Evolutionary conservation across 371 early-diverging fungal species (phyloP), one percentile per base, ranked within the genome.

Genomic region (Mucor plumbeus): DNA sequence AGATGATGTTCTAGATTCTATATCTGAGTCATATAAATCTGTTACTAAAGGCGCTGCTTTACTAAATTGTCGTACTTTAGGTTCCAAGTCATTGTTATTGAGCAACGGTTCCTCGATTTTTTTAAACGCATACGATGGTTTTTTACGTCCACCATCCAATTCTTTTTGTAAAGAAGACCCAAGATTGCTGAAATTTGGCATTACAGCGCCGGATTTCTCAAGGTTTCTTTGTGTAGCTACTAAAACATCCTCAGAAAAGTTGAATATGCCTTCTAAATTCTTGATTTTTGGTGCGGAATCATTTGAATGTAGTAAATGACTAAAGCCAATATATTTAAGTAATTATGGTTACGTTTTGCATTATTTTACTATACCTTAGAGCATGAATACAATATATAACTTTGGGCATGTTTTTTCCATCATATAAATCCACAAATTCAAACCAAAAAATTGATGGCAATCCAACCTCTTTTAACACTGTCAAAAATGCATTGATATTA

Each of bases 361-460:
- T 26, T 26, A 26, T 26, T 26, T 26, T 26, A 26, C 26, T 26
- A 26, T 26, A 26, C 26, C 26, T 26, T 26, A 26, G 89, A 0
- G 99, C 99, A 72, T 99, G 99, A 60, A 99, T 92, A 82, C 99
- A 99, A 80, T 99, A 99, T 66, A 99, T 97, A 10, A 99, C 99
- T 75, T 96, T 97, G 14, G 99, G 99, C 75, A 99, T 95, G 78
- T 99, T 99, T 75, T 99, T 99, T 80, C 93, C 92, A 67, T 99
- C 99, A 79, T 99, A 99, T 21, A 99, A 81, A 82, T 99, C 99
- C 0, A 99, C 96, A 69, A 97, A 83, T 76, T 99, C 99, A 83
- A 99, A 99, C 75, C 94, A 91, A 85, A 99, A 99, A 60, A 94
- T 91, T 67, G 80, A 55, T 0, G 99, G 99, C 15, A 99, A 81